phyloP scores from a whole-genome alignment of 1,284 basidiomycete genomes.

The Mycosarcoma maydis region DNA sequence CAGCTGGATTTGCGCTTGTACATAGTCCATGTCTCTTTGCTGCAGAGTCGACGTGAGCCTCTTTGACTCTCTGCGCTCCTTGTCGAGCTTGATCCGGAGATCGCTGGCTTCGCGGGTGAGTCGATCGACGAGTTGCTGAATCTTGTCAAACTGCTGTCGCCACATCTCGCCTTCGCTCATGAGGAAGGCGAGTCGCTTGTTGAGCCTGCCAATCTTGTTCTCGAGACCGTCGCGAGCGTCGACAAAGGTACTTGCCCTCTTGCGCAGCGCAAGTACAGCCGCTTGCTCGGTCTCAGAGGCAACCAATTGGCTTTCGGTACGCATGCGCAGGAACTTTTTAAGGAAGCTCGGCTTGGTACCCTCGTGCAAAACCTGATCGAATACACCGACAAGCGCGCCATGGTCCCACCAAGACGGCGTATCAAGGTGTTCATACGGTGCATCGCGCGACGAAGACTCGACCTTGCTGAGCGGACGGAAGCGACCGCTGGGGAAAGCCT shows the following conservation, averaged over 20 bases:
- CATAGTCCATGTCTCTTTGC: constrained; percentile 58
- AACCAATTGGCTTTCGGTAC: constrained; percentile 40
- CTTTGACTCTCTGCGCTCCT: constrained; percentile 85
- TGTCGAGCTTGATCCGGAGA: constrained; percentile 81
- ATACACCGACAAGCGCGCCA: constrained; percentile 84
- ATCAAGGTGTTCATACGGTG: constrained; percentile 82
- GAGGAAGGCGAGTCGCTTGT: constrained; percentile 81
- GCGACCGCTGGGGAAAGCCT: constrained; percentile 87
- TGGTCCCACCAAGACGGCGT: constrained; percentile 92
- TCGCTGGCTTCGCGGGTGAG: constrained; percentile 82
- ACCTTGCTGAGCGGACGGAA: constrained; percentile 71
- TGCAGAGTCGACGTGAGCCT: constrained; percentile 72
- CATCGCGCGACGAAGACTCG: constrained; percentile 82
- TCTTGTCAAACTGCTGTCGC: constrained; percentile 88
- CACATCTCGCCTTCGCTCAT: constrained; percentile 89
- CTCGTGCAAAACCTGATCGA: constrained; percentile 75
- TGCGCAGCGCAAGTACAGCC: constrained; percentile 67
- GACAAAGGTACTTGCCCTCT: constrained; percentile 87
- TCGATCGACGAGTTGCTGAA: constrained; percentile 85
- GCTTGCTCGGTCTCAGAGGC: constrained; percentile 56
- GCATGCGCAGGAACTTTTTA: constrained; percentile 51
- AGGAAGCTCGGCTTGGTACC: constrained; percentile 52
- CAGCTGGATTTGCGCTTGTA: constrained; percentile 56
- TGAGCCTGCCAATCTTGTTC: constrained; percentile 75
- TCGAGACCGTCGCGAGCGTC: constrained; percentile 77